Conservation (phyloP, 257 asterid species). For the Rhazya stricta region DNA sequence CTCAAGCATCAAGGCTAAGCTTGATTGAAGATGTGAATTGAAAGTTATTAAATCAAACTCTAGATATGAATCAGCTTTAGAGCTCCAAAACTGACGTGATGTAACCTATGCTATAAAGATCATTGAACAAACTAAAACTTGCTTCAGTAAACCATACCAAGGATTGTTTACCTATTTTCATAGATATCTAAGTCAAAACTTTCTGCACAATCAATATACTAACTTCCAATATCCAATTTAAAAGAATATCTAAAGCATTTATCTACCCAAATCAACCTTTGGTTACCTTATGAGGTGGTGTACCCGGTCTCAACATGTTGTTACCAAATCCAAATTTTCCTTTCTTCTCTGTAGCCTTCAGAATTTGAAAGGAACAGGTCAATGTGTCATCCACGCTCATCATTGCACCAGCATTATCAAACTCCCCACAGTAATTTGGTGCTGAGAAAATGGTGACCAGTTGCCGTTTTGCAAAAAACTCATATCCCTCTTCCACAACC, state of each 20-base stretch:
- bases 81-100: background rate
- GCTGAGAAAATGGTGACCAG: constrained; percentile 30
- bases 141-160: background rate
- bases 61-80: background rate
- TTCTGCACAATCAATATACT: no score
- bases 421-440: constrained; percentile 30
- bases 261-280: background rate
- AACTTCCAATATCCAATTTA: no score
- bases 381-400: constrained; percentile 30
- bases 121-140: background rate
- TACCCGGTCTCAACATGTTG: constrained; percentile 22
- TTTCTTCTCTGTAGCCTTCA: constrained; percentile 27
- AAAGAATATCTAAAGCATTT: background rate
- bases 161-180: background rate
- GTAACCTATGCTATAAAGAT: background rate
- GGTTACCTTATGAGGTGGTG: constrained; percentile 31
- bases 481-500: constrained; percentile 33
- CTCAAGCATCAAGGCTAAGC: background rate
- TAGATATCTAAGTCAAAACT: background rate
- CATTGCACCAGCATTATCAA: constrained; percentile 31
- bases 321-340: constrained; percentile 21
- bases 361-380: constrained; percentile 28
- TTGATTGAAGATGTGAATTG: background rate
- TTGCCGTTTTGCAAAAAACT: constrained; percentile 25
- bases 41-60: background rate